These are phyloP conservation scores for Pleurotus platypus DNA, from an alignment of 768 basidiomycete genomes.

Conservation along the genomic window DNA sequence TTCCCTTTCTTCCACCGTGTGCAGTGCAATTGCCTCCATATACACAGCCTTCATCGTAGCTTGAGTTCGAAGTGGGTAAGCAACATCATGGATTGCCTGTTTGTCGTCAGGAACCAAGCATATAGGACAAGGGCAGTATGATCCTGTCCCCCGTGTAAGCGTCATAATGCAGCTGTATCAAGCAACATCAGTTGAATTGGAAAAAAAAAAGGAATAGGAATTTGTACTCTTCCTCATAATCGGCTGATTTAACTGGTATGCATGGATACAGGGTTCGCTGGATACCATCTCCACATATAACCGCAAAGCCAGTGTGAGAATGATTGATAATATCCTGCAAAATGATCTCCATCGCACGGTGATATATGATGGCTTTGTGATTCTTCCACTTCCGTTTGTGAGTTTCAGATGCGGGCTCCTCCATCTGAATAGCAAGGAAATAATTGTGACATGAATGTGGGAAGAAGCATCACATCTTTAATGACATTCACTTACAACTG, in stretches of 20 bases:
- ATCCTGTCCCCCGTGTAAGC: slow-evolving; percentile 24
- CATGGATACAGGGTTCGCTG: slow-evolving; percentile 27
- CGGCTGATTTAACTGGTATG: slow-evolving; percentile 34
- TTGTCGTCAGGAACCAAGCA: slow-evolving; percentile 29
- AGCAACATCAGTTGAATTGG: neutral
- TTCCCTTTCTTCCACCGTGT: neutral
- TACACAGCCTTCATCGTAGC: slow-evolving; percentile 12
- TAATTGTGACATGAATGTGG: too few relatives aligned
- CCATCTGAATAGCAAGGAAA: slow-evolving; percentile 16
- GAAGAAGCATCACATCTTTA: neutral
- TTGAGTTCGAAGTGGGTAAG: slow-evolving; percentile 14
- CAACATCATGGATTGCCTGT: slow-evolving; percentile 16
- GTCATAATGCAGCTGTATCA: slow-evolving; percentile 32
- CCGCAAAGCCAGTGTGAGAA: slow-evolving; percentile 16
- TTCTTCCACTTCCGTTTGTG: slow-evolving; percentile 25
- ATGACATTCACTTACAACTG: slow-evolving; percentile 22
- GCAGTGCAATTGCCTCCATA: slow-evolving; percentile 11
- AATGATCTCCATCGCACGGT: slow-evolving; percentile 26
- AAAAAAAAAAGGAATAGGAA: slow-evolving; percentile 2
- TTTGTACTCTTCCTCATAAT: slow-evolving; percentile 45
- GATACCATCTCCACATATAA: slow-evolving; percentile 25
- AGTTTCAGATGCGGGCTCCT: slow-evolving; percentile 24
- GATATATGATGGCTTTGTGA: slow-evolving; percentile 34
- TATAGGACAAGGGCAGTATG: slow-evolving; percentile 31
- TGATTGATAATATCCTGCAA: slow-evolving; percentile 20